Conservation (phyloP, 169 alveolate species). For the Fabrea salina region DNA sequence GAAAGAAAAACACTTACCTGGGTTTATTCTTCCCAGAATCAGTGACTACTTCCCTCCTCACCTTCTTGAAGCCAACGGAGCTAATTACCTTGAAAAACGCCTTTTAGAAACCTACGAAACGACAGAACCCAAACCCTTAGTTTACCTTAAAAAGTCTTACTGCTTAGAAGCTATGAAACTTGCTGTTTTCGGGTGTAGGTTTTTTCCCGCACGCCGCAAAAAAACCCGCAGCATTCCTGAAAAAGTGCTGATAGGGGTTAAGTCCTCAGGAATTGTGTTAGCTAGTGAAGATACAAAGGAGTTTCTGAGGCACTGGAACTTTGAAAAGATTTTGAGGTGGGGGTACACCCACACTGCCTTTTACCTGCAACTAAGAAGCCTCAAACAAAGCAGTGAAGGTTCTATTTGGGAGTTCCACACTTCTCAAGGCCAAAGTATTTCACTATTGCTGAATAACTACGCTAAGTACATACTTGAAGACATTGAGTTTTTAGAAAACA, state of each 20-base stretch:
- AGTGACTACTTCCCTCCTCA: background rate
- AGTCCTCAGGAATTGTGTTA: background rate
- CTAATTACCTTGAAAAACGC: background rate
- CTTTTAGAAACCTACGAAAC: background rate
- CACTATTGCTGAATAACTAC: background rate
- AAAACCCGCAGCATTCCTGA: background rate
- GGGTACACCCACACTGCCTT: conserved; percentile 6
- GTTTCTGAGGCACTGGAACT: conserved; percentile 20
- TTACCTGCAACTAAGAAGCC: background rate
- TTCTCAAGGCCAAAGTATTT: background rate
- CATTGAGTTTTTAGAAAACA: background rate
- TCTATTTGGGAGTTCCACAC: conserved; percentile 22
- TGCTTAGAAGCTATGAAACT: conserved; percentile 25
- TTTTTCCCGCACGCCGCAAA: background rate
- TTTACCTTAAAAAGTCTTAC: background rate
- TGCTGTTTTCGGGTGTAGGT: conserved; percentile 17
- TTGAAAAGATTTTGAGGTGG: conserved; percentile 2
- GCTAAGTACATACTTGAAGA: background rate
- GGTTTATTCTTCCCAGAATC: conserved; percentile 13
- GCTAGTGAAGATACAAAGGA: background rate
- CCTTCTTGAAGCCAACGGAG: background rate
- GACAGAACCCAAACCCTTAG: background rate
- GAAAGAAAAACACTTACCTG: background rate
- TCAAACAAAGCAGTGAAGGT: conserved; percentile 1
- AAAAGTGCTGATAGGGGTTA: background rate